These are phyloP conservation scores for Metroxylon sagu DNA, from an alignment of 176 grass and related monocot species.

Conservation along the genomic window DNA sequence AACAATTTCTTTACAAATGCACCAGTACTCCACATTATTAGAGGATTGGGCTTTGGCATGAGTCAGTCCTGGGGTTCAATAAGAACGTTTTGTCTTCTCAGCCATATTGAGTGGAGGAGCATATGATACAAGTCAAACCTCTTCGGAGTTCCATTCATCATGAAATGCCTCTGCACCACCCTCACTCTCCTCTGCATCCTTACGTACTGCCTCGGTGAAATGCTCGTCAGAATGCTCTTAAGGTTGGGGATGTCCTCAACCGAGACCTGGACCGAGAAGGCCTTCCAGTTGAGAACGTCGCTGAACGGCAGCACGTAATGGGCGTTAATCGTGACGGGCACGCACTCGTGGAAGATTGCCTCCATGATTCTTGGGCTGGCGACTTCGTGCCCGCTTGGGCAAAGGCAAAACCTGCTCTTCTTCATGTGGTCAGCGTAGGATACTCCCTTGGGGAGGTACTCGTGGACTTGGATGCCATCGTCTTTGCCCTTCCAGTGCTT, in stretches of 20 bases:
- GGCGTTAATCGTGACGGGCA: slow-evolving; percentile 63
- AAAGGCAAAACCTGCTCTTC: slow-evolving; percentile 71
- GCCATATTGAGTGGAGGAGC: slow-evolving; percentile 87
- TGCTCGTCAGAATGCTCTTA: slow-evolving; percentile 37
- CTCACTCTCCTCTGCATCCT: slow-evolving; percentile 54
- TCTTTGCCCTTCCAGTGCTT: slow-evolving; percentile 43
- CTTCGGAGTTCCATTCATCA: slow-evolving; percentile 36
- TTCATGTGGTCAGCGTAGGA: slow-evolving; percentile 78
- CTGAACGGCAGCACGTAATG: slow-evolving; percentile 69
- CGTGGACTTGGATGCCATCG: slow-evolving; percentile 45
- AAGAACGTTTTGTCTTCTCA: slow-evolving; percentile 63
- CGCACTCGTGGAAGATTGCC: slow-evolving; percentile 77
- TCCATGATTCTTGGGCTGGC: slow-evolving; percentile 77
- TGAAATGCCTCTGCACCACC: slow-evolving; percentile 49
- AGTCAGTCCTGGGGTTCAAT: slow-evolving; percentile 13
- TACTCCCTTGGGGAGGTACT: slow-evolving; percentile 51
- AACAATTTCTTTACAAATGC: too few relatives aligned
- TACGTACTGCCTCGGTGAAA: slow-evolving; percentile 66
- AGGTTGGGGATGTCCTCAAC: slow-evolving; percentile 53
- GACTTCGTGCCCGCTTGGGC: slow-evolving; percentile 88
- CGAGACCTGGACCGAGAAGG: slow-evolving; percentile 55
- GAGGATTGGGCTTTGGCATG: too few relatives aligned
- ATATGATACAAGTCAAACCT: slow-evolving; percentile 78
- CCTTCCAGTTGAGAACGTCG: slow-evolving; percentile 72
- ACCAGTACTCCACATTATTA: too few relatives aligned